These are phyloP conservation scores for Oryza brachyantha DNA, from an alignment of 176 grass and related monocot genomes.

Conservation along the genomic window DNA sequence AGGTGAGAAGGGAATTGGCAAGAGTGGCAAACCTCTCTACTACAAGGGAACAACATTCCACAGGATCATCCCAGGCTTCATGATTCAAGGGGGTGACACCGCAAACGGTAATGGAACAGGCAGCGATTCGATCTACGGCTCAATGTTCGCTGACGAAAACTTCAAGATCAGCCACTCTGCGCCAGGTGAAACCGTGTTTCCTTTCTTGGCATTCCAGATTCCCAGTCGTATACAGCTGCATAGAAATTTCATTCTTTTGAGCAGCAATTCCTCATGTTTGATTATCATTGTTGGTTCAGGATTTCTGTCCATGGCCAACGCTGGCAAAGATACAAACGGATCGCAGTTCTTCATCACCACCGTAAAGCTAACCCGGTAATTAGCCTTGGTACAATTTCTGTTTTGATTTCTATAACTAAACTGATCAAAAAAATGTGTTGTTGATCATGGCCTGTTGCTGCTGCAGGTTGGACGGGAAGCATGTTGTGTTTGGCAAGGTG, in stretches of 20 bases:
- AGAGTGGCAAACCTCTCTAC: conserved; percentile 88
- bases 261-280: neutral
- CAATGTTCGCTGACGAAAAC: conserved; percentile 87
- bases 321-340: conserved; percentile 75
- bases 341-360: conserved; percentile 99
- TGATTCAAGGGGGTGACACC: conserved; percentile 98
- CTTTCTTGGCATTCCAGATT: neutral
- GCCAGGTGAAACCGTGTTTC: conserved; percentile 47
- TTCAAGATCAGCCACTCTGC: conserved; percentile 98
- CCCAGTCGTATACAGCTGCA: neutral
- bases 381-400: neutral
- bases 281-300: conserved; percentile 34
- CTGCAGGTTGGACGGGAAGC: conserved; percentile 89
- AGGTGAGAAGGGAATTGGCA: conserved; percentile 93
- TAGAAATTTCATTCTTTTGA: neutral
- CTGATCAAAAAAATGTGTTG: neutral
- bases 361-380: conserved; percentile 85
- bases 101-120: conserved; percentile 86
- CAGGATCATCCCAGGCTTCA: conserved; percentile 97
- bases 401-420: neutral
- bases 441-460: neutral
- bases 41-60: conserved; percentile 91
- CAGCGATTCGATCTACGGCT: conserved; percentile 85
- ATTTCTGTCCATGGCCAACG: conserved; percentile 91
- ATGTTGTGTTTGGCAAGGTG: conserved; percentile 95